Evolutionary conservation across 495 filamentous ascomycete genomes (phyloP).

Genomic region (Xylaria castorea): DNA sequence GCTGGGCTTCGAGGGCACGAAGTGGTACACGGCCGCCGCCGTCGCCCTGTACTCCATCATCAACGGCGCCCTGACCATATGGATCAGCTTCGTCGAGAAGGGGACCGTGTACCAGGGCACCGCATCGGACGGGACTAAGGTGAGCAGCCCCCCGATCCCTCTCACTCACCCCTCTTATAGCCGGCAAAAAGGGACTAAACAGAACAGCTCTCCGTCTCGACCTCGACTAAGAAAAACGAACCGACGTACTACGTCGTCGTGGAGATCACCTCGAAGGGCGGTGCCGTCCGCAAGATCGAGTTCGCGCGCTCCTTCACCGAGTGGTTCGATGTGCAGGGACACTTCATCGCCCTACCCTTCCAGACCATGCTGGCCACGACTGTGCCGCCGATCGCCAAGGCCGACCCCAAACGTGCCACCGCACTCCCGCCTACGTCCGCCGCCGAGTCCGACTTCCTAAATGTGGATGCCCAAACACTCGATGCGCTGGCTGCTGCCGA

Average conservation of each 20-base stretch:
- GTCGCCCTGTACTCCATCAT: slow-evolving; percentile 81
- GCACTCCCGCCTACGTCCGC: neutral
- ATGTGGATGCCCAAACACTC: slow-evolving; percentile 49
- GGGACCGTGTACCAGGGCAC: slow-evolving; percentile 80
- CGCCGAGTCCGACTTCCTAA: slow-evolving; percentile 30
- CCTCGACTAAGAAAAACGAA: slow-evolving; percentile 74
- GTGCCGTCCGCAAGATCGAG: slow-evolving; percentile 56
- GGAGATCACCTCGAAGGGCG: slow-evolving; percentile 55
- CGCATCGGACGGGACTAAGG: slow-evolving; percentile 46
- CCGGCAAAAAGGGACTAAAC: neutral
- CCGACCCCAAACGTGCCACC: slow-evolving; percentile 65
- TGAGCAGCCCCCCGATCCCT: slow-evolving; percentile 24
- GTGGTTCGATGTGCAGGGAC: slow-evolving; percentile 86
- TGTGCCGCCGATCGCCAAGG: slow-evolving; percentile 70
- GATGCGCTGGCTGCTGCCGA: slow-evolving; percentile 48
- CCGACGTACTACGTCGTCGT: slow-evolving; percentile 79
- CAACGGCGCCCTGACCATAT: slow-evolving; percentile 80
- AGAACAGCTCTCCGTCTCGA: slow-evolving; percentile 68
- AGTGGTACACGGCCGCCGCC: slow-evolving; percentile 73
- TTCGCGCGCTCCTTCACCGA: slow-evolving; percentile 74
- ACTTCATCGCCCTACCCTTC: slow-evolving; percentile 83
- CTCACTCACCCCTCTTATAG: neutral
- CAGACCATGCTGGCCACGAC: slow-evolving; percentile 77
- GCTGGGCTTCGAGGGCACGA: slow-evolving; percentile 84
- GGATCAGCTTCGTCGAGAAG: slow-evolving; percentile 86